Conservation (phyloP, 1,284 basidiomycete genomes). For the Termitomyces sp. region DNA sequence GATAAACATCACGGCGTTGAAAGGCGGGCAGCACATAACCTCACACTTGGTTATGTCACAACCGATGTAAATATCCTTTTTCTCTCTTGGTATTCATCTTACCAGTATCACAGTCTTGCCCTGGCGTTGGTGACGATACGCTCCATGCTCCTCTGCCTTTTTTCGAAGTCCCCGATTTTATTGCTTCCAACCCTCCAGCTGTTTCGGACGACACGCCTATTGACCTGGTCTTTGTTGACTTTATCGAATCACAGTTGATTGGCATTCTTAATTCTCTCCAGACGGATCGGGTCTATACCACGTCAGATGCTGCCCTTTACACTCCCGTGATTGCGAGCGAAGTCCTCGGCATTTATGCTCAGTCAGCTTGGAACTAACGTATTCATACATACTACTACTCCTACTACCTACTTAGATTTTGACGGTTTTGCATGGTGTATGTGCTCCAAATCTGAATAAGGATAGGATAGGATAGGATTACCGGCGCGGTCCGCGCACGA, state of each 20-base stretch:
- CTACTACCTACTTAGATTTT: neutral
- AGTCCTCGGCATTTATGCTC: constrained; percentile 58
- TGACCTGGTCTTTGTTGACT: constrained; percentile 69
- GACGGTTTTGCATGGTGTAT: neutral
- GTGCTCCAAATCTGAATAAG: too few species aligned
- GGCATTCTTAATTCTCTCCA: constrained; percentile 52
- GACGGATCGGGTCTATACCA: constrained; percentile 45
- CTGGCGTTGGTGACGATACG: constrained; percentile 68
- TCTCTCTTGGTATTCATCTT: constrained; percentile 13
- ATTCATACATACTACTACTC: neutral
- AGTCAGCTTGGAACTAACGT: constrained; percentile 23
- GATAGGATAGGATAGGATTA: too few species aligned
- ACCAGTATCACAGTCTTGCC: constrained; percentile 47
- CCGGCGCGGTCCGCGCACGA: too few species aligned
- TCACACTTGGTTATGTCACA: constrained; percentile 73
- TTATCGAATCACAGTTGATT: constrained; percentile 53
- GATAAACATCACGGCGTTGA: constrained; percentile 31
- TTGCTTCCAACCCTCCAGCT: constrained; percentile 50
- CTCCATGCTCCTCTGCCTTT: constrained; percentile 55
- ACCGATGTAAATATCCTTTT: constrained; percentile 45
- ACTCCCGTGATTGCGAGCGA: constrained; percentile 44
- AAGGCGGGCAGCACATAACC: constrained; percentile 37
- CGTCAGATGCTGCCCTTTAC: constrained; percentile 48
- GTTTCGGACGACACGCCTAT: constrained; percentile 47
- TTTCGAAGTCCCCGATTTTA: constrained; percentile 50